phyloP scores from a whole-genome alignment of 495 filamentous ascomycete species.

The Penicillium salamii region DNA sequence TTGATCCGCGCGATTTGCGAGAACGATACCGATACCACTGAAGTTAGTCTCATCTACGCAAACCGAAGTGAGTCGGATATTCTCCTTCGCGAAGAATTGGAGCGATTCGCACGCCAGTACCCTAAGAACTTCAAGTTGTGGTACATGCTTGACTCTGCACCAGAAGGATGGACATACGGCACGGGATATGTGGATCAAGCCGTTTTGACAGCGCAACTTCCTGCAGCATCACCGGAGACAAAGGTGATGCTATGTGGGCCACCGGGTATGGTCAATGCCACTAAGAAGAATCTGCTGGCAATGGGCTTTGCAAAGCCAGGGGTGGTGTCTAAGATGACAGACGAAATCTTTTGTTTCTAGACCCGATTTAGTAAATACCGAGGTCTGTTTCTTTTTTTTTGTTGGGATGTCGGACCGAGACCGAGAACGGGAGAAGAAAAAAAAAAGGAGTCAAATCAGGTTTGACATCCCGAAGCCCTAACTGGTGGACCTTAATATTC shows the following conservation, averaged over 20 bases:
- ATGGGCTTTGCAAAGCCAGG: conserved; percentile 35
- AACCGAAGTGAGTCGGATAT: conserved; percentile 42
- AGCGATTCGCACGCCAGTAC: conserved; percentile 41
- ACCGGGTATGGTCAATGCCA: conserved; percentile 38
- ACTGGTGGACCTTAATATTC: conserved; percentile 3
- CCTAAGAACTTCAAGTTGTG: conserved; percentile 42
- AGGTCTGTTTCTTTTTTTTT: conserved; percentile 1
- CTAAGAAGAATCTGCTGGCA: conserved; percentile 32
- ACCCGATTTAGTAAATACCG: conserved; percentile 6
- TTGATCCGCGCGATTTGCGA: conserved; percentile 52
- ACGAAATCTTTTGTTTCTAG: conserved; percentile 37
- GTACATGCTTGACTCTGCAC: conserved; percentile 43
- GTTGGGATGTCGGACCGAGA: background rate
- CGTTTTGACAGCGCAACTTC: conserved; percentile 24
- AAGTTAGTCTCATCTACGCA: conserved; percentile 47
- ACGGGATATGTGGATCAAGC: conserved; percentile 23
- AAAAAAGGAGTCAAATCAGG: background rate
- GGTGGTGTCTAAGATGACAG: conserved; percentile 34
- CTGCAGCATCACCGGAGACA: conserved; percentile 20
- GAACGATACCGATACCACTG: conserved; percentile 45
- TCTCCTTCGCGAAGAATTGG: conserved; percentile 42
- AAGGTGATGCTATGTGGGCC: conserved; percentile 43
- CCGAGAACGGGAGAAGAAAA: no score
- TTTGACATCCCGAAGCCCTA: background rate
- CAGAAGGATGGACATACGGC: conserved; percentile 26